Base-by-base conservation (phyloP, 306 rosid genomes). In the Corylus heterophylla region DNA sequence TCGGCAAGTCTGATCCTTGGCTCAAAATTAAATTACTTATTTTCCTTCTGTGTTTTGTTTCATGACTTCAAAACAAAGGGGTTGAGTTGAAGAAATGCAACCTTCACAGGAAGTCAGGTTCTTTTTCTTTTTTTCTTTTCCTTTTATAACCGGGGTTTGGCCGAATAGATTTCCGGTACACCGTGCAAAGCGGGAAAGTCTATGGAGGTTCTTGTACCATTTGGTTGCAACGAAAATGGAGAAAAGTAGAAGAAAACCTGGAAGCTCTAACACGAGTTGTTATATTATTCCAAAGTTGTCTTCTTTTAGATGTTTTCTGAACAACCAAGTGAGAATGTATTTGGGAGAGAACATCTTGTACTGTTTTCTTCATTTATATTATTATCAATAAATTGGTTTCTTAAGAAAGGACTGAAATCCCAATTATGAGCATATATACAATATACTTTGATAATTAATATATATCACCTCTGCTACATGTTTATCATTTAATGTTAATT, bases 41-140 rank as follows among this genome's bases (percentile, higher is more conserved):
- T 14, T 49, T 49, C 52, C 14, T 4, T 9, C 52, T 49, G 52
- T 42, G 45, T 42, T 42, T 39, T 39, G 44, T 39, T 39, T 39
- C 44, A 31, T 31, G 35, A 39, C 44, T 39, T 5, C 44, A 39
- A 39, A 39, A 39, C 44, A 39, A 39, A 39, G 44, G 4, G 64
- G 71, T 58, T 58, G 10, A 25, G 70, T n/a, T n/a, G 29, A 31
- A 7, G 25, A 14, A 55, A 27, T 45, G 44, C 70, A 70, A 52
- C 69, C 62, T 22, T 56, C 49, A 56, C 80, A 80, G 82, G 85
- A 84, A 14, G 74, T 59, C 35, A 31, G 35, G 0, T 27, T 3
- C 0, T 52, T 52, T 52, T 54, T 16, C 4, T 39, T 39, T 39
- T 39, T 39, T 3, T 0, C 25, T 22, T 22, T 22, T 22, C 25